Conservation (phyloP, 1,284 basidiomycete species). For the Ganoderma sinense region DNA sequence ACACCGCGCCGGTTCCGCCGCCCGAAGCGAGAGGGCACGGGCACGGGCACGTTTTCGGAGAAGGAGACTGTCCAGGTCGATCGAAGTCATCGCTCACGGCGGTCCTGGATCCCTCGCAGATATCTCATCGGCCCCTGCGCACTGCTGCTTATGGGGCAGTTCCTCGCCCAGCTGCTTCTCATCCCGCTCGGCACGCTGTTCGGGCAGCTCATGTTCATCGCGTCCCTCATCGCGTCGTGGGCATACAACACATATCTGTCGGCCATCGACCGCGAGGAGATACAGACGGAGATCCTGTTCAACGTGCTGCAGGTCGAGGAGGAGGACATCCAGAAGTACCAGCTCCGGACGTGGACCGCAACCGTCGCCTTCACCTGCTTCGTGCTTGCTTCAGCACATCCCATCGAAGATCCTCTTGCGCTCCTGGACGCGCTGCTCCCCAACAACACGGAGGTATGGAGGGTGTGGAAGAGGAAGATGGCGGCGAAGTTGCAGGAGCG, state of each 20-base stretch:
- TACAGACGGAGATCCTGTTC: conserved; percentile 23
- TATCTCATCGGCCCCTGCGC: conserved; percentile 16
- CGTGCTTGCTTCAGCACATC: conserved; percentile 9
- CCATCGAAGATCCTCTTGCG: conserved; percentile 15
- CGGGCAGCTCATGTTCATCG: conserved; percentile 26
- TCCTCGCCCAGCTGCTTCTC: conserved; percentile 25
- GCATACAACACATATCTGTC: conserved; percentile 24
- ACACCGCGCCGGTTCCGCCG: too few relatives aligned
- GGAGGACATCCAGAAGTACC: conserved; percentile 18
- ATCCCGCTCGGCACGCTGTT: conserved; percentile 19
- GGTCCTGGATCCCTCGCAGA: background rate
- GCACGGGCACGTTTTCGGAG: background rate
- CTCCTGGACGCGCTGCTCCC: conserved; percentile 21
- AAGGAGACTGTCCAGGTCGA: background rate
- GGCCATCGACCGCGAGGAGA: conserved; percentile 17
- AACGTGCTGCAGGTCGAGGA: conserved; percentile 14
- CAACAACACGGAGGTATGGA: background rate
- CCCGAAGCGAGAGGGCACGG: too few relatives aligned
- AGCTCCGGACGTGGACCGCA: conserved; percentile 19
- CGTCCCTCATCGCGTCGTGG: conserved; percentile 21
- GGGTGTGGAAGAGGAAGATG: background rate
- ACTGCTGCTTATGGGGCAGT: conserved; percentile 21
- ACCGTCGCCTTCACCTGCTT: conserved; percentile 22
- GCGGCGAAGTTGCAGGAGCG: background rate
- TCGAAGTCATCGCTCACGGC: too few relatives aligned